Evolutionary conservation across 1,284 basidiomycete genomes (phyloP), one percentile per base, ranked within the genome.

Genomic region (Filobasidium uniguttulatum): DNA sequence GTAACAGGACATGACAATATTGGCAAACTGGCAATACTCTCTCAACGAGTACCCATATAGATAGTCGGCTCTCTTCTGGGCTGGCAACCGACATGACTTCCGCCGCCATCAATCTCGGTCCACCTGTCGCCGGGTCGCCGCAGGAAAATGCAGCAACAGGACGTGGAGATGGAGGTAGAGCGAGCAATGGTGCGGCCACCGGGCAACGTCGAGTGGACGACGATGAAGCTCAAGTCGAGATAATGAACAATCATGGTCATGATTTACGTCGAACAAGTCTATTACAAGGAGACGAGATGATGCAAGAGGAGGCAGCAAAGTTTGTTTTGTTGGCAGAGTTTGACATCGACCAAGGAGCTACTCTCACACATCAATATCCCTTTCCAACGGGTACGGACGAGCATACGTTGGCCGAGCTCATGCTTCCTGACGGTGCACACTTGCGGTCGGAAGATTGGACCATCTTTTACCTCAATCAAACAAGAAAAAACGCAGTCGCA

Each of bases 391-490:
- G 89, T 3, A 81, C 85, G 46, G 85, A 93, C 73, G 87, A 91
- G 70, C 83, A 85, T 56, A 78, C 89, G 22, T 76, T 98, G 3
- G 94, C 93, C 1, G 93, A 96, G 71, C 78, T 94, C 55, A 99
- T 99, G 93, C 76, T 99, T 15, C 93, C 93, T 1, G 93, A 98
- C 66, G 94, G 94, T 12, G 90, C 90, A 12, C 94, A 99, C 67
- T 79, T 84, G 45, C 83, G 93, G 56, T 72, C 83, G 15, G 88
- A 94, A 66, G 93, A 98, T 67, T 98, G 91, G 93, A 98, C 93
- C 3, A 81, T 96, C 49, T 97, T 98, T 75, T 96, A 94, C 66
- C 78, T 97, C 45, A 94, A 94, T 63, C 90, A 94, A 70, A 87
- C 85, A 0, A 75, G 80, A 0, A 84, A 82, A 67, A 87, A 88